Base-by-base conservation (phyloP, 352 stramenopile genomes). In the Globisporangium takayamanum region DNA sequence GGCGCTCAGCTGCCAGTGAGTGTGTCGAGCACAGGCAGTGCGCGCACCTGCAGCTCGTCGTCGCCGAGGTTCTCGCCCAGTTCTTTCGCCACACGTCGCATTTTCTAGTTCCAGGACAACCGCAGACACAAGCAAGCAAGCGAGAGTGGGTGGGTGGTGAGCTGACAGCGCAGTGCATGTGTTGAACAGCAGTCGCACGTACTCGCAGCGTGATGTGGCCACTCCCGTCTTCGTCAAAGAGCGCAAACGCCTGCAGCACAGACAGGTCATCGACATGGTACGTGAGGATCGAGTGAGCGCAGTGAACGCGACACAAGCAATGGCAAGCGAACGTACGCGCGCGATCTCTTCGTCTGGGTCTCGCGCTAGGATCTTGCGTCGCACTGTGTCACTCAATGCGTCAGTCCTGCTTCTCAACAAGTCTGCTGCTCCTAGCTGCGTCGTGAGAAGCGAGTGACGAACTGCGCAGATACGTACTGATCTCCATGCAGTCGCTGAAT, bases 141-240 rank as follows among this genome's bases (percentile, higher is more conserved):
- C 3, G 11, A 3, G 39, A 45, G 39, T n/a, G 11, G 10, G 39
- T 2, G 16, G 8, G 39, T 45, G 39, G 3, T 45, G 33, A 39
- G 33, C 33, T 14, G 33, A 39, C 33, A 39, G 33, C 10, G 33
- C 8, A n/a, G 15, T 5, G 28, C 28, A 48, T 15, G 8, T 39
- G 6, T 37, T 37, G 28, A 22, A n/a, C 22, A 22, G 22, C 22
- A 22, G 22, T 22, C 22, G 3, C 53, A 66, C 67, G 53, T 63
- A 92, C 82, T 53, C 87, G 79, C 55, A 94, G 51, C 2, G 77
- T 92, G 63, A 97, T 96, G 28, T 94, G 88, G 12, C 92, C 92
- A 14, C 73, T 84, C 54, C 84, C 78, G 53, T 98, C 92, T 66
- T 95, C 87, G 56, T 98, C 92, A 74, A 98, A 98, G n/a, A 98